Evolutionary conservation across 139 green algal genomes (phyloP).

Genomic region (Helicosporidium sp.): DNA sequence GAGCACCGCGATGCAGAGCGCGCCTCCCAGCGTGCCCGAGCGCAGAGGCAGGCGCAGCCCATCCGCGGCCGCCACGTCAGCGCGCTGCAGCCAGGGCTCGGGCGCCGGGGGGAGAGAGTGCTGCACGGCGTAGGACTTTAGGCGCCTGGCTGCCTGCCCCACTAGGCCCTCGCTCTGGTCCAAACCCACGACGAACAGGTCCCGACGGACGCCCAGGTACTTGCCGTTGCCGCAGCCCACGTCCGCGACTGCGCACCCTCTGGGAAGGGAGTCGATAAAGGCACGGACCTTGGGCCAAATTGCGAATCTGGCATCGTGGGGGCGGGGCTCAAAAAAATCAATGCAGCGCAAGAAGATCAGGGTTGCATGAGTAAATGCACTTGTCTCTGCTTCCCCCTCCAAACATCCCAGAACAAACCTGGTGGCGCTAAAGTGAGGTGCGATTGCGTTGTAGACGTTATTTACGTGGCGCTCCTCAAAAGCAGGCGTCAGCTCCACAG

Average conservation of each 20-base stretch:
- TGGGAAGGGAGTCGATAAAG: slow-evolving; percentile 61
- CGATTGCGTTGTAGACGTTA: slow-evolving; percentile 86
- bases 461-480: slow-evolving; percentile 56
- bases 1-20: slow-evolving; percentile 89
- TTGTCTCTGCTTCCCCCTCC: too few relatives aligned
- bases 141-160: slow-evolving; percentile 19
- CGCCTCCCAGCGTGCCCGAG: slow-evolving; percentile 47
- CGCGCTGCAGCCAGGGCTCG: slow-evolving; percentile 1
- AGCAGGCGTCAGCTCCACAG: slow-evolving; percentile 1
- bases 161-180: slow-evolving; percentile 48
- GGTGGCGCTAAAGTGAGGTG: slow-evolving; percentile 83
- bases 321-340: too few relatives aligned
- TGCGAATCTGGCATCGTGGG: slow-evolving; percentile 44
- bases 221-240: slow-evolving; percentile 96
- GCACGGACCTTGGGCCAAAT: slow-evolving; percentile 68
- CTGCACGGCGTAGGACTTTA: too few relatives aligned
- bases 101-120: too few relatives aligned
- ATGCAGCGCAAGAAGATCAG: too few relatives aligned
- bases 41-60: slow-evolving; percentile 55
- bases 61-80: slow-evolving; percentile 71
- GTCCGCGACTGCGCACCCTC: slow-evolving; percentile 55
- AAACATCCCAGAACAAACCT: too few relatives aligned
- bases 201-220: slow-evolving; percentile 65
- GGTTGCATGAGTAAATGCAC: too few relatives aligned
- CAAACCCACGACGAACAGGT: slow-evolving; percentile 49